Evolutionary conservation across 306 rosid genomes (phyloP).

Genomic region (Carpinus viminea): DNA sequence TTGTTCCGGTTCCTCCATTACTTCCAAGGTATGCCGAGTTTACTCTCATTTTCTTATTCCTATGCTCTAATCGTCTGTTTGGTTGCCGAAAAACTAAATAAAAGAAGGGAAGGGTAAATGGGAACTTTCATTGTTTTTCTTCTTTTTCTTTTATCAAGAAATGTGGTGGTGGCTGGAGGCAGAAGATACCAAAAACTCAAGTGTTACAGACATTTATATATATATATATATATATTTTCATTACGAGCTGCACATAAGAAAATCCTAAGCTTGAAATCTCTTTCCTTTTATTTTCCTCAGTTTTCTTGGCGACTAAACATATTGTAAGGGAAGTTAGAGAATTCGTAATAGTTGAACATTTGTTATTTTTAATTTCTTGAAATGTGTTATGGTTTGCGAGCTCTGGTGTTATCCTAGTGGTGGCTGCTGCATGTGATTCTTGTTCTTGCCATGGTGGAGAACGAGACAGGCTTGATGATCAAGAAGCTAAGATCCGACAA

Average conservation of each 20-base stretch:
- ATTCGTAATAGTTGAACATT: too few species aligned
- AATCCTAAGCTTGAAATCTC: too few species aligned
- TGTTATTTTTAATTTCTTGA: background rate
- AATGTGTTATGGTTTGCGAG: background rate
- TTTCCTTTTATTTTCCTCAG: too few species aligned
- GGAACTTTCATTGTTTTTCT: background rate
- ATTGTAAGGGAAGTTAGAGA: too few species aligned
- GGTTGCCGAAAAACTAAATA: slow-evolving; percentile 4
- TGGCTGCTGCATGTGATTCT: background rate
- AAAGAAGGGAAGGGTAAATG: background rate
- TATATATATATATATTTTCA: too few species aligned
- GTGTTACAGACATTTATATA: background rate
- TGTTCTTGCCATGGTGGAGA: background rate
- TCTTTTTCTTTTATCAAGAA: background rate
- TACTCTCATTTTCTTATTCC: background rate
- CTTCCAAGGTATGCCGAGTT: slow-evolving; percentile 51
- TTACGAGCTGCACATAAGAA: background rate
- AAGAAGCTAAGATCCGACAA: too few species aligned
- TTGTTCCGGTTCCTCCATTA: slow-evolving; percentile 29
- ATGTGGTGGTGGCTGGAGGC: background rate
- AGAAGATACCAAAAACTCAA: background rate
- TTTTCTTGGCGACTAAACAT: too few species aligned
- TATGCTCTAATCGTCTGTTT: background rate
- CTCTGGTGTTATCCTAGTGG: background rate
- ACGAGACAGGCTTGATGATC: too few species aligned